Evolutionary conservation across 768 basidiomycete species (phyloP).

Genomic region (Suillus occidentalis): DNA sequence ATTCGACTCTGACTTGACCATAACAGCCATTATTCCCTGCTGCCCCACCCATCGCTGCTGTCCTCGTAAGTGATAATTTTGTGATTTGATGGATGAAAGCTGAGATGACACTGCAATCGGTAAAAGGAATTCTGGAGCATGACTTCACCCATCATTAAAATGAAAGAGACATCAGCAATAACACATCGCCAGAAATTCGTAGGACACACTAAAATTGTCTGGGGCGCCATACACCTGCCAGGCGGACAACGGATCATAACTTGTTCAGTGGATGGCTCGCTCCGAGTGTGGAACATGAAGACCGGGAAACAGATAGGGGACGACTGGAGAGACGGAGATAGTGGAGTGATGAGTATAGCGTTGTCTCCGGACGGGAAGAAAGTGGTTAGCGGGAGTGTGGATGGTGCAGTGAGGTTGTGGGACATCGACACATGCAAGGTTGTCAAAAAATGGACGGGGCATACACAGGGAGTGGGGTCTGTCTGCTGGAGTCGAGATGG

Average conservation of each 20-base stretch:
- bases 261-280: not conserved
- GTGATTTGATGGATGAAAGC: not conserved
- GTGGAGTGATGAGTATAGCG: not conserved
- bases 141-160: not conserved
- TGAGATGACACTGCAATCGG: no score
- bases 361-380: not conserved
- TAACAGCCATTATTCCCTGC: not conserved
- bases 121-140: not conserved
- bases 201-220: no score
- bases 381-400: not conserved
- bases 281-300: not conserved
- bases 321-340: not conserved
- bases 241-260: not conserved
- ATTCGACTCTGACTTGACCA: not conserved
- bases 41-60: not conserved
- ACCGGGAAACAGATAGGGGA: not conserved
- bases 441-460: not conserved
- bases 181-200: no score
- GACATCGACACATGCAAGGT: not conserved
- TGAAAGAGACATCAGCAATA: not conserved
- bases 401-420: not conserved
- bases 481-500: not conserved
- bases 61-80: not conserved
- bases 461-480: not conserved
- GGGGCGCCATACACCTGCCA: no score